Percentiles rank a stretch among this genome's conserved stretches.
Conservation (phyloP, 2,329 filamentous ascomycete genomes). For the Sporothrix humicola region DNA sequence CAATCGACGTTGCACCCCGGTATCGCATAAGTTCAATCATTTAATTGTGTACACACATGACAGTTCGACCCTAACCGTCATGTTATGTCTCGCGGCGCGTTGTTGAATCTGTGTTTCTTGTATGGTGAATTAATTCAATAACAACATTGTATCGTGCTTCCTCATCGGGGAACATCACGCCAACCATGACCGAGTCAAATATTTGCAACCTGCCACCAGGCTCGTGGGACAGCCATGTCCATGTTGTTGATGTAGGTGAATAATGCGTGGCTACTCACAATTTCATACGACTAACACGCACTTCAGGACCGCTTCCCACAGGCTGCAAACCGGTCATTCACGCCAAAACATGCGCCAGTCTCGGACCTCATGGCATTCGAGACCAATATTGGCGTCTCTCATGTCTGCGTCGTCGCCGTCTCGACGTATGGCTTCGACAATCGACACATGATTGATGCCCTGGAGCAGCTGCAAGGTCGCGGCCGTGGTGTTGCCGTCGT, state of each 20-base stretch:
- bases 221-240: slow-evolving; percentile 29
- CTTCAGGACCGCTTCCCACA: slow-evolving; percentile 22
- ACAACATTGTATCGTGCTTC: no score
- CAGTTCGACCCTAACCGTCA: no score
- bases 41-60: no score
- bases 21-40: no score
- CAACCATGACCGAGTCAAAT: slow-evolving; percentile 22
- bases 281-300: background rate
- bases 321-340: slow-evolving; percentile 22
- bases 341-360: slow-evolving; percentile 25
- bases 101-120: no score
- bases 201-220: slow-evolving; percentile 27
- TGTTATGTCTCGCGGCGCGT: no score
- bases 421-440: slow-evolving; percentile 27
- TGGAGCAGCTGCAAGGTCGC: slow-evolving; percentile 21
- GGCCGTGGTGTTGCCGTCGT: slow-evolving; percentile 26
- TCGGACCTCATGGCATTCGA: slow-evolving; percentile 27
- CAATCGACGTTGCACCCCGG: no score
- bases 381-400: slow-evolving; percentile 24
- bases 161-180: no score
- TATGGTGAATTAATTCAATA: no score
- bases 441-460: slow-evolving; percentile 24
- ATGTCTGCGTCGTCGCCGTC: slow-evolving; percentile 27
- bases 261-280: background rate
- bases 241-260: slow-evolving; percentile 23